Percentiles rank a stretch among this genome's conserved stretches.
Conservation (phyloP, 73 alveolate species). For the Symbiodinium pilosum region DNA sequence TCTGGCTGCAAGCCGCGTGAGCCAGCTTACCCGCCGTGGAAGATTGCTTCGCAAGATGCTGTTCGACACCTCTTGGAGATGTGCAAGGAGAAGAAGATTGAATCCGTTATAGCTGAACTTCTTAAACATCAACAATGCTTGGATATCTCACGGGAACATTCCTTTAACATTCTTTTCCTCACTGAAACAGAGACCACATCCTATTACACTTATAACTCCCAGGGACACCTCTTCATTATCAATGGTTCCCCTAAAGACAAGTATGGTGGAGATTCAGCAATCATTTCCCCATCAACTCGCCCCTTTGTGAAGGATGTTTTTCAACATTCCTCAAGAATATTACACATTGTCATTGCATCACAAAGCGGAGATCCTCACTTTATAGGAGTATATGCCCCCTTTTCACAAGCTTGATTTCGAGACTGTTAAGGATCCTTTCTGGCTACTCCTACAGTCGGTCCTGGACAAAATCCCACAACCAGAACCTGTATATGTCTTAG, state of each 20-base stretch:
- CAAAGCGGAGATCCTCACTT: background rate
- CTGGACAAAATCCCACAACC: background rate
- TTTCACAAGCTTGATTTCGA: background rate
- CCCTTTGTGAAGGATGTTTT: background rate
- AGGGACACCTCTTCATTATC: background rate
- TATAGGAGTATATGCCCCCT: background rate
- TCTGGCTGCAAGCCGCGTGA: too few relatives aligned
- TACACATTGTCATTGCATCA: background rate
- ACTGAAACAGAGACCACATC: background rate
- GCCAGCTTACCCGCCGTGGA: too few relatives aligned
- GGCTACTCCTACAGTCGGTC: background rate
- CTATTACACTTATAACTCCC: background rate
- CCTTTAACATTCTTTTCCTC: background rate
- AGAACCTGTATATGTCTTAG: background rate
- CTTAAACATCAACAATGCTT: background rate
- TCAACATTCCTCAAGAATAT: background rate
- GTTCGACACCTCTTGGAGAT: too few relatives aligned
- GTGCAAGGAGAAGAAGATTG: too few relatives aligned
- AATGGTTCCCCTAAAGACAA: background rate
- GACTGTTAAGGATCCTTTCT: background rate
- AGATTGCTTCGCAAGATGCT: too few relatives aligned
- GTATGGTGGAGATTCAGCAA: background rate
- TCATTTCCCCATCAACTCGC: background rate
- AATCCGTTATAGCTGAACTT: background rate
- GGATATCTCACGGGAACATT: background rate